phyloP scores from a whole-genome alignment of 2,329 filamentous ascomycete genomes.

The Hymenoscyphus fructigenus region DNA sequence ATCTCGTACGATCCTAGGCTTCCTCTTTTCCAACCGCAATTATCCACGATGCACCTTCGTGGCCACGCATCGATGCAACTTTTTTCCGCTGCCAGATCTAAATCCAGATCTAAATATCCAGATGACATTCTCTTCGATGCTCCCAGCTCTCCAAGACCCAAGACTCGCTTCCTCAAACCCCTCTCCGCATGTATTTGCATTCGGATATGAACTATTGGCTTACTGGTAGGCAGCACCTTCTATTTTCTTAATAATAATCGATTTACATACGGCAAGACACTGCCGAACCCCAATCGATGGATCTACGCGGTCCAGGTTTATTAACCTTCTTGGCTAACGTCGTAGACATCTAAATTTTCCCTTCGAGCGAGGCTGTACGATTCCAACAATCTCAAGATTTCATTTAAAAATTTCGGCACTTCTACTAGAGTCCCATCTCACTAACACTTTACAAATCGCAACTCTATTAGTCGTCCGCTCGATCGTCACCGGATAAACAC shows the following conservation, averaged over 20 bases:
- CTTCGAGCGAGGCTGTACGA: constrained; percentile 5
- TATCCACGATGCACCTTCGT: neutral
- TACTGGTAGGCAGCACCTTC: neutral
- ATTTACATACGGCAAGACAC: neutral
- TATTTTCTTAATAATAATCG: neutral
- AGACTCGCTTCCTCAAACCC: neutral
- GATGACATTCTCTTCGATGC: neutral
- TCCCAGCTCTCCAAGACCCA: neutral
- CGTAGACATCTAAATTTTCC: neutral
- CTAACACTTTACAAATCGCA: neutral
- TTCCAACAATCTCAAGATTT: neutral
- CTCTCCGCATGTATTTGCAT: neutral
- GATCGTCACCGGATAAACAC: neutral
- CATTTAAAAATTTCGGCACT: constrained; percentile 5
- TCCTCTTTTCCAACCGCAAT: neutral
- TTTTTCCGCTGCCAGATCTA: neutral
- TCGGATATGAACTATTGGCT: neutral
- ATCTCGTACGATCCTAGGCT: neutral
- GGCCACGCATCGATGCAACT: neutral
- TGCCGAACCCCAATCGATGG: neutral
- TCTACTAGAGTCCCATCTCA: neutral
- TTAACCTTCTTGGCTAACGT: constrained; percentile 10
- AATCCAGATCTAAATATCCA: neutral
- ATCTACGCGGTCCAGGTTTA: neutral
- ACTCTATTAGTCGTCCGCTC: constrained; percentile 2